phyloP scores from a whole-genome alignment of 441 rosid species.

The Breynia disticha region DNA sequence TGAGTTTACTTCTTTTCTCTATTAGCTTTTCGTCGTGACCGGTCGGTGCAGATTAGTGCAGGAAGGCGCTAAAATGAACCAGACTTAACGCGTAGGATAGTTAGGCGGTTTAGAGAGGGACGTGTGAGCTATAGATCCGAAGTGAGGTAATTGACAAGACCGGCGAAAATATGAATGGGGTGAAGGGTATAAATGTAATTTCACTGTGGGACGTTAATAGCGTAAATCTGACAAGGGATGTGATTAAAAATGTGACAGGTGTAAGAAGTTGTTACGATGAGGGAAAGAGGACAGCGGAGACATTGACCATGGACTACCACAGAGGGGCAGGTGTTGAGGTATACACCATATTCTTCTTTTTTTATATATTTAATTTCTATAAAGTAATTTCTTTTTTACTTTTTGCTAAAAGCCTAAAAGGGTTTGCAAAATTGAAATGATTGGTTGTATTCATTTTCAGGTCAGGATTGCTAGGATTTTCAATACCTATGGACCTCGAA shows the following conservation, averaged over 20 bases:
- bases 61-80: background rate
- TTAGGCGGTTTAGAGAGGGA: too few relatives aligned
- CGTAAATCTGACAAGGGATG: background rate
- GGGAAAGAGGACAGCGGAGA: slow-evolving; percentile 91
- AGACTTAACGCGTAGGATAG: background rate
- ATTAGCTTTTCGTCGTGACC: background rate
- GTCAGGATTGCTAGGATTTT: slow-evolving; percentile 87
- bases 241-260: slow-evolving; percentile 37
- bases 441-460: slow-evolving; percentile 23
- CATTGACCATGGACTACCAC: slow-evolving; percentile 90
- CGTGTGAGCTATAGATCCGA: too few relatives aligned
- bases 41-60: background rate
- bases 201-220: slow-evolving; percentile 8
- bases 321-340: slow-evolving; percentile 89
- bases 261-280: slow-evolving; percentile 94
- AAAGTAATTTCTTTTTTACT: background rate
- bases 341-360: background rate
- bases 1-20: slow-evolving; percentile 5
- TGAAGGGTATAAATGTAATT: too few relatives aligned
- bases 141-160: too few relatives aligned
- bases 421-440: too few relatives aligned
- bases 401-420: background rate
- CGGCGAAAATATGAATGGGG: too few relatives aligned
- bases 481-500: slow-evolving; percentile 87
- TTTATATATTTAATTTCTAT: background rate